Base-by-base conservation (phyloP, 2,329 filamentous ascomycete genomes). In the Alternaria panax region DNA sequence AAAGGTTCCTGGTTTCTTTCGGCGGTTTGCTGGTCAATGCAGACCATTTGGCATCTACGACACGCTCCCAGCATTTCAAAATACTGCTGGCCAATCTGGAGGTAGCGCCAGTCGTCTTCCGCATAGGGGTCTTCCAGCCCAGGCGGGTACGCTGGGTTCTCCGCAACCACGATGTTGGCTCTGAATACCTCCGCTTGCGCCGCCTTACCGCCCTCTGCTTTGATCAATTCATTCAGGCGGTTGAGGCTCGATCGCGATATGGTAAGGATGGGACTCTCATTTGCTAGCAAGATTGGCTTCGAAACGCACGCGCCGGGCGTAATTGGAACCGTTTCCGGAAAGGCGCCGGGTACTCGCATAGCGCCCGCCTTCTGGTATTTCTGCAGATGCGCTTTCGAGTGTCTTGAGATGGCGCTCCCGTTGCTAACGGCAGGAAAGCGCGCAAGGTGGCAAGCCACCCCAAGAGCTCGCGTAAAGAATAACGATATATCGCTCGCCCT, bases 41-140 rank as follows among this genome's bases (percentile, higher is more conserved):
- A 97, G 9, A 99, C 90, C 93, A 99, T 98, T 76, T 97, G 93
- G 69, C 95, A 99, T 59, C 95, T 84, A 60, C 92, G 87, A 72
- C 95, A 99, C 3, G 91, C 87, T 0, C 93, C 94, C 5, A 98
- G 80, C 70, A 96, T 87, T 62, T 90, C 83, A 69, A 92, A 91
- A 9, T 79, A 77, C 59, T 89, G 84, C 71, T 76, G 67, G 2
- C 90, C 91, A 57, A 97, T 90, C 8, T 80, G 82, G 40, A 97
- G 70, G 16, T 79, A 83, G 12, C 81, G 82, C 94, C 94, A 98
- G 6, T 80, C 76, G 67, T 98, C 95, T 79, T 98, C 94, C 0
- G 85, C 84, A 75, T 95, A 98, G 0, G 92, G 83, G 25, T 84
- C 77, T 58, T 85, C 82, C 5, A 75, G 72, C 48, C 81, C 78